Evolutionary conservation across 2,329 filamentous ascomycete species (phyloP).

Genomic region (Calonectria henricotiae): DNA sequence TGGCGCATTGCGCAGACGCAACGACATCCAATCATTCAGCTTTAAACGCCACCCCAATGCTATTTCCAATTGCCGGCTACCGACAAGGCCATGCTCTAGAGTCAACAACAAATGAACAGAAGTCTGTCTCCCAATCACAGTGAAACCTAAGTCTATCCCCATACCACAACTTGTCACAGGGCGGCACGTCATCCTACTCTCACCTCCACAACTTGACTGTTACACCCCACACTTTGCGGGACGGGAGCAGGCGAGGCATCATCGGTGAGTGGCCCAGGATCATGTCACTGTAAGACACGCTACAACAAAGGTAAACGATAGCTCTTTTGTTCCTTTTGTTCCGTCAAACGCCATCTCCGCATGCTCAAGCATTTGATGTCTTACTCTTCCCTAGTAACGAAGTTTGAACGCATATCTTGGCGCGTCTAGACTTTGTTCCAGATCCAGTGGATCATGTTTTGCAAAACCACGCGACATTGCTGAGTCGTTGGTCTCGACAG

Average conservation of each 20-base stretch:
- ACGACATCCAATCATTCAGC: conserved; percentile 32
- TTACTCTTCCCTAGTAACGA: not conserved
- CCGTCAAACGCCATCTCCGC: not conserved
- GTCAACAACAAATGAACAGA: not conserved
- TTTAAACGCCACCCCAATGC: conserved; percentile 25
- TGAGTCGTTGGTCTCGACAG: not conserved
- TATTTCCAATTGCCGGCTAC: not conserved
- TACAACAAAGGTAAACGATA: not conserved
- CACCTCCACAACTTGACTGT: not conserved
- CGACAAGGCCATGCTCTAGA: not conserved
- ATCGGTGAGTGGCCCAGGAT: not conserved
- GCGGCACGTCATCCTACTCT: not conserved
- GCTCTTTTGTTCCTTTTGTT: conserved; percentile 1
- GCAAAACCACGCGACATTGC: not conserved
- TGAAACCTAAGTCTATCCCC: not conserved
- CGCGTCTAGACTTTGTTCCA: not conserved
- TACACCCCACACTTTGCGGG: not conserved
- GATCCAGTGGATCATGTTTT: conserved; percentile 7
- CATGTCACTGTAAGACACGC: conserved; percentile 1
- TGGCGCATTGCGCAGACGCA: not conserved
- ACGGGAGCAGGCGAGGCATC: not conserved
- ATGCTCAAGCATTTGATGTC: conserved; percentile 16
- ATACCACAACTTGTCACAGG: conserved; percentile 6
- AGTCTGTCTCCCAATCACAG: not conserved
- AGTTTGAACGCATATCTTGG: not conserved